Evolutionary conservation across 352 stramenopile genomes (phyloP).

Genomic region (Phytophthora citrophthora): DNA sequence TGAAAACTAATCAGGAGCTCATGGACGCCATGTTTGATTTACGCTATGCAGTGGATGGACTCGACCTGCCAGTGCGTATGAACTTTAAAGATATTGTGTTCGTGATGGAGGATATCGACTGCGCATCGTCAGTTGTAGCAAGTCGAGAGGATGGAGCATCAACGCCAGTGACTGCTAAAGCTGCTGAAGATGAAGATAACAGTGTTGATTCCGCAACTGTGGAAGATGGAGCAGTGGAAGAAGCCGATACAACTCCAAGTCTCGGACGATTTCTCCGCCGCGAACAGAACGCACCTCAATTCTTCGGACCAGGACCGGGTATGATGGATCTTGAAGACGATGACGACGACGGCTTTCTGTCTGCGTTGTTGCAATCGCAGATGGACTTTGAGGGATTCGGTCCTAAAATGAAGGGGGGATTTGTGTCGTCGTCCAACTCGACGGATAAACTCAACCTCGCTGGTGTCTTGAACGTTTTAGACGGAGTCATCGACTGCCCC

Average conservation of each 20-base stretch:
- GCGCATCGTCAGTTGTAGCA: constrained; percentile 70
- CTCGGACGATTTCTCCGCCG: not conserved
- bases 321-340: constrained; percentile 1
- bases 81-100: constrained; percentile 89
- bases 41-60: constrained; percentile 53
- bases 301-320: not conserved
- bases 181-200: not conserved
- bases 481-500: constrained; percentile 84
- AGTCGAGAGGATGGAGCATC: constrained; percentile 36
- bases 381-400: constrained; percentile 32
- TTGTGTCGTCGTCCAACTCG: constrained; percentile 47
- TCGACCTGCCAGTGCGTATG: constrained; percentile 71
- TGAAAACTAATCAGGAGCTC: constrained; percentile 86
- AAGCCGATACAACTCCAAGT: constrained; percentile 29
- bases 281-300: not conserved
- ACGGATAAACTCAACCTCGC: constrained; percentile 78
- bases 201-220: not conserved
- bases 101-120: constrained; percentile 91
- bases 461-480: constrained; percentile 91
- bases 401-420: constrained; percentile 22
- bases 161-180: not conserved
- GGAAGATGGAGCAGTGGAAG: constrained; percentile 14
- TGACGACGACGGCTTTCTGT: constrained; percentile 32
- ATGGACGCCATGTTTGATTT: constrained; percentile 85
- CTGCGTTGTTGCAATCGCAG: constrained; percentile 29